Conservation (phyloP, 805 yeast genomes). For the Zygosaccharomyces bisporus region DNA sequence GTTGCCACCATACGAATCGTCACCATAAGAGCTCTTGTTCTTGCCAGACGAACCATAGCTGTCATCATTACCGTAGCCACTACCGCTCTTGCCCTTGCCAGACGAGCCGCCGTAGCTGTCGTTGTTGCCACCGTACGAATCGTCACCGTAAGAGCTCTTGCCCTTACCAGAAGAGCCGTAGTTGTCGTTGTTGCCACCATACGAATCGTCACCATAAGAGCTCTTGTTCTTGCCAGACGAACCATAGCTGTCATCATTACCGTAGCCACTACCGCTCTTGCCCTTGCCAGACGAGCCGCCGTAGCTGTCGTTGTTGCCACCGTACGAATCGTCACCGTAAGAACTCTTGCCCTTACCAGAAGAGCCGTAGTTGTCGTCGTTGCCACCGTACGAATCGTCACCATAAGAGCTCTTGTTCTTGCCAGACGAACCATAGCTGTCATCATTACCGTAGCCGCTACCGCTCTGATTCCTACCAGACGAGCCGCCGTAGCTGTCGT, state of each 20-base stretch:
- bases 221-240: slow-evolving; percentile 18
- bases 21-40: slow-evolving; percentile 9
- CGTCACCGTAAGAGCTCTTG: slow-evolving; percentile 21
- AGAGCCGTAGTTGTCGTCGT: slow-evolving; percentile 19
- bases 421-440: slow-evolving; percentile 17
- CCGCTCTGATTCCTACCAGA: slow-evolving; percentile 18
- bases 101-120: slow-evolving; percentile 33
- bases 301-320: slow-evolving; percentile 18
- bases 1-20: slow-evolving; percentile 14
- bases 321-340: slow-evolving; percentile 8
- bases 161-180: slow-evolving; percentile 27
- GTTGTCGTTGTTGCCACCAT: slow-evolving; percentile 15
- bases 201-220: slow-evolving; percentile 30
- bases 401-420: slow-evolving; percentile 19
- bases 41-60: slow-evolving; percentile 12
- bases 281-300: slow-evolving; percentile 28
- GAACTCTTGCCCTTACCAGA: background rate
- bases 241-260: slow-evolving; percentile 24
- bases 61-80: slow-evolving; percentile 14
- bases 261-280: slow-evolving; percentile 20
- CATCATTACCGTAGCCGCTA: slow-evolving; percentile 10
- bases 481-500: slow-evolving; percentile 13
- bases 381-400: slow-evolving; percentile 24
- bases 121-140: slow-evolving; percentile 18
- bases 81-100: slow-evolving; percentile 25